Evolutionary conservation across 129 eudicot species (phyloP).

Genomic region (Lonicera japonica): DNA sequence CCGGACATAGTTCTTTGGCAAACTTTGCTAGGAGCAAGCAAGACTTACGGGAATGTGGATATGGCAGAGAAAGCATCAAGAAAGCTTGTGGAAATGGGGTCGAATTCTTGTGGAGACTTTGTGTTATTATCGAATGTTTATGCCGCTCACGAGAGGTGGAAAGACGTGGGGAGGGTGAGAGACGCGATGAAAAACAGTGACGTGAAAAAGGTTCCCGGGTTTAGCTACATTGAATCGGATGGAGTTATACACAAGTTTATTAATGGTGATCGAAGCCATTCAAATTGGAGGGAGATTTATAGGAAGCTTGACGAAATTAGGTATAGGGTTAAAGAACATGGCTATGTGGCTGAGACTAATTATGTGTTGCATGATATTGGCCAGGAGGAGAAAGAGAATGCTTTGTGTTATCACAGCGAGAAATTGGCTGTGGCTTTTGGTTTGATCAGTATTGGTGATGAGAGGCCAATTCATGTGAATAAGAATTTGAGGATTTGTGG

Average conservation of each 20-base stretch:
- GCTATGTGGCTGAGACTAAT: conserved; percentile 64
- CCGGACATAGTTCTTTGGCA: conserved; percentile 94
- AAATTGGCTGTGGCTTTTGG: conserved; percentile 85
- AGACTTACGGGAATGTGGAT: conserved; percentile 65
- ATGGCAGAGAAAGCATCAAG: conserved; percentile 78
- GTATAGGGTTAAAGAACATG: conserved; percentile 53
- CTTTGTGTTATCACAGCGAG: conserved; percentile 77
- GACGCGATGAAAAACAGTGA: conserved; percentile 55
- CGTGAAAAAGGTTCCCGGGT: conserved; percentile 82
- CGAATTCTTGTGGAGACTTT: conserved; percentile 67
- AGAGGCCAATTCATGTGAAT: conserved; percentile 42
- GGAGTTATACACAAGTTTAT: conserved; percentile 62
- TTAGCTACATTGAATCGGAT: conserved; percentile 64
- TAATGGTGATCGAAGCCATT: conserved; percentile 70
- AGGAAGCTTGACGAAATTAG: conserved; percentile 68
- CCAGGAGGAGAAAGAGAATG: conserved; percentile 78
- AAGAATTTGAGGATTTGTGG: conserved; percentile 92
- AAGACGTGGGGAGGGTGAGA: conserved; percentile 74
- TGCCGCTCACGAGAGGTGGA: conserved; percentile 86
- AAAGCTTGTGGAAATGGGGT: conserved; percentile 82
- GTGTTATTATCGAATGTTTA: conserved; percentile 73
- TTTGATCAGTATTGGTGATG: conserved; percentile 42
- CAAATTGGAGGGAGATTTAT: conserved; percentile 45
- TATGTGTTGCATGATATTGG: conserved; percentile 91
- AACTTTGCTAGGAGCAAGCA: conserved; percentile 77